A percentile compares a stretch with the other conserved stretches of the same genome.
These are phyloP conservation scores for Trichocladium antarcticum DNA, from an alignment of 495 filamentous ascomycete genomes.

Conservation along the genomic window DNA sequence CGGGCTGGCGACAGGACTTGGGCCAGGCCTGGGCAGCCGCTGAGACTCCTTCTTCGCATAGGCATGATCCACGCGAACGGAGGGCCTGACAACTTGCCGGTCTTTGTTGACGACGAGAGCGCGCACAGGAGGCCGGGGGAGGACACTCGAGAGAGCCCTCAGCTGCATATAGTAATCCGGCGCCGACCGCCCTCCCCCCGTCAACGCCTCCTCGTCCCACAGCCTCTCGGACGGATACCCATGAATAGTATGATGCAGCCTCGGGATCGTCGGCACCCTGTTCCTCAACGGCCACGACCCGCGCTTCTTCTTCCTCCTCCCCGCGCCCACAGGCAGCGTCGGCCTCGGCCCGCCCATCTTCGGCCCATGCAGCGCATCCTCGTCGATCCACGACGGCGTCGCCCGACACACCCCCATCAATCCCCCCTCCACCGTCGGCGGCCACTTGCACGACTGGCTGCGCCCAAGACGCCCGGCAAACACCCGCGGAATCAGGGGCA, in stretches of 20 bases:
- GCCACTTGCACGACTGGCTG: constrained; percentile 1
- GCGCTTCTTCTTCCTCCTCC: constrained; percentile 6
- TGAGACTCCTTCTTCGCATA: neutral
- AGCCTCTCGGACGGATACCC: constrained; percentile 1
- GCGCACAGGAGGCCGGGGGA: constrained; percentile 15
- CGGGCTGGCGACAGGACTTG: neutral
- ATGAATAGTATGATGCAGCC: constrained; percentile 10
- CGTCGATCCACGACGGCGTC: constrained; percentile 33
- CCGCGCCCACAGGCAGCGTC: neutral
- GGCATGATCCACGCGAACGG: constrained; percentile 1
- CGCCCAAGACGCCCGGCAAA: neutral
- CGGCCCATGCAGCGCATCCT: constrained; percentile 34
- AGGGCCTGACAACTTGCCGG: constrained; percentile 1
- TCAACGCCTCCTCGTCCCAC: constrained; percentile 1
- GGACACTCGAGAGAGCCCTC: constrained; percentile 3
- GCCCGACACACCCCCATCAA: neutral
- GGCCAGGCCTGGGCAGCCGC: neutral
- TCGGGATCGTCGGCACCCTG: constrained; percentile 15
- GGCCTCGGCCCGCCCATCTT: constrained; percentile 18
- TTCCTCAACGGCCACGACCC: constrained; percentile 19
- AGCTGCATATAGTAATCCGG: constrained; percentile 11
- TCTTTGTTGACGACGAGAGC: constrained; percentile 7
- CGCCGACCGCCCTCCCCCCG: neutral
- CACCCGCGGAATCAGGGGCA: constrained; percentile 2
- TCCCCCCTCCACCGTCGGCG: neutral